Base-by-base conservation (phyloP, 352 stramenopile genomes). In the Phytophthora pini region DNA sequence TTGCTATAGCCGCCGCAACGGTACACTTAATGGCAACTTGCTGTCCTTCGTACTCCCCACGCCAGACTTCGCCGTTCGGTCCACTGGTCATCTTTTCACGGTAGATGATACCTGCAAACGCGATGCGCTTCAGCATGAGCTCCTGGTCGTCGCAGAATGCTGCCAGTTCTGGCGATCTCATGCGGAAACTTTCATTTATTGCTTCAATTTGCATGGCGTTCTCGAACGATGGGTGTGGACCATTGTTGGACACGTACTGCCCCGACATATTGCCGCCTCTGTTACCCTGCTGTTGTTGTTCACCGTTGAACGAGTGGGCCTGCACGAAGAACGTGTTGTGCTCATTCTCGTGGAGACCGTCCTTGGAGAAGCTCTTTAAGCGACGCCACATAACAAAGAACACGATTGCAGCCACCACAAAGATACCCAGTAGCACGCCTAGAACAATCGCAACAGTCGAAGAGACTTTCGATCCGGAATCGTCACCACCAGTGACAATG, bases 21-120 rank as follows among this genome's bases (percentile, higher is more conserved):
- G 69, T 71, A 46, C 64, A 72, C 65, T 90, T 89, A 47, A 90
- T 84, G 1, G 84, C 81, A 5, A 90, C 78, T 12, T 70, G 56
- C 22, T 83, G 68, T 2, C 68, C 74, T 26, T 79, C 68, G 39
- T 80, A 83, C 39, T 87, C 67, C 8, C 77, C 84, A 1, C 65
- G 67, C 84, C 84, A 93, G 13, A 93, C 78, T 59, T 93, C 80
- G 2, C 80, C 64, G n/a, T 70, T 70, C 8, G 56, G 50, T 15
- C 69, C 69, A 43, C 55, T 77, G 2, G 60, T 60, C 38, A 77
- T 67, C 24, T 73, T 56, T 39, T 77, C 24, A 22, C 59, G 50
- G 53, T 71, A 77, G 15, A 74, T 20, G 56, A 77, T 67, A 1
- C 65, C 65, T 0, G 69, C 69, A 36, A 74, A 77, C 2, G 69